phyloP scores from a whole-genome alignment of 257 asterid genomes.

The Nicotiana tomentosiformis region DNA sequence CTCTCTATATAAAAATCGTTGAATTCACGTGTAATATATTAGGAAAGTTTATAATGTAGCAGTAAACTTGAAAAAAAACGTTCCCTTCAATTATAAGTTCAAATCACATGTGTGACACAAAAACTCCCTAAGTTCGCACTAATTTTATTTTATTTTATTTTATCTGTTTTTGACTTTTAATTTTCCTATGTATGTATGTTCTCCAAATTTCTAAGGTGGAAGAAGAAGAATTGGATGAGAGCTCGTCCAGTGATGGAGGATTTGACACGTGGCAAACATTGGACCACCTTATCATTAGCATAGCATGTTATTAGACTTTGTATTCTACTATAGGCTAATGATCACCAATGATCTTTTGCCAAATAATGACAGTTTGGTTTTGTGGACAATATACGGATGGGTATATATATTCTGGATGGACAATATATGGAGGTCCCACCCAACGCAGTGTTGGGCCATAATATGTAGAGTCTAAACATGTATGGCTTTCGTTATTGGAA shows the following conservation, averaged over 20 bases:
- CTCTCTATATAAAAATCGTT: too few species aligned
- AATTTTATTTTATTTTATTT: neutral
- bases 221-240: neutral
- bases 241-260: conserved; percentile 27
- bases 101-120: neutral
- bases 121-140: neutral
- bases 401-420: too few species aligned
- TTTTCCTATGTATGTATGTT: neutral
- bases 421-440: too few species aligned
- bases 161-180: neutral
- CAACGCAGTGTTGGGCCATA: too few species aligned
- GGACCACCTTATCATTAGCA: neutral
- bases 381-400: too few species aligned
- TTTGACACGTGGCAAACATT: conserved; percentile 21
- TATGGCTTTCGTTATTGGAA: too few species aligned
- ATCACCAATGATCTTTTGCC: neutral
- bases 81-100: neutral
- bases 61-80: too few species aligned
- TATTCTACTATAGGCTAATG: neutral
- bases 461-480: too few species aligned
- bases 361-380: neutral
- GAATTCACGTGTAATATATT: too few species aligned
- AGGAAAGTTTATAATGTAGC: neutral
- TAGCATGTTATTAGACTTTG: neutral
- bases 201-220: conserved; percentile 2